Evolutionary conservation across 495 filamentous ascomycete genomes (phyloP).

Genomic region (Aspergillus heteromorphus): DNA sequence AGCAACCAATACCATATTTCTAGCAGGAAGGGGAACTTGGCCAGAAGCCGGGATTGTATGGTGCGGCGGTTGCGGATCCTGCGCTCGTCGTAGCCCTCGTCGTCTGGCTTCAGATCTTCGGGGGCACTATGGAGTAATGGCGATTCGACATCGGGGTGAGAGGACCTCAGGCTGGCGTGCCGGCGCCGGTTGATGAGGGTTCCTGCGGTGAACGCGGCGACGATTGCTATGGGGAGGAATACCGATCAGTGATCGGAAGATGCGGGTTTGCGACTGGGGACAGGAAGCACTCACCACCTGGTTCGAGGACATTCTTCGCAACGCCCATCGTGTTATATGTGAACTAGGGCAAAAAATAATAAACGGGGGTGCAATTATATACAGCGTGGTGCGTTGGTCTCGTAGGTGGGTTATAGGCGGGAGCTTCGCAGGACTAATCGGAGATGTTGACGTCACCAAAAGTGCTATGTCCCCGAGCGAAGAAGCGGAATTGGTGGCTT

Average conservation of each 20-base stretch:
- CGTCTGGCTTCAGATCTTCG: slow-evolving; percentile 4
- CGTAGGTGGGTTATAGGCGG: not conserved
- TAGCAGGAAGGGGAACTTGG: slow-evolving; percentile 43
- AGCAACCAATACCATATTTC: slow-evolving; percentile 66
- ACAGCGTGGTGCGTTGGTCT: not conserved
- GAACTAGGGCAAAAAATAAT: not conserved
- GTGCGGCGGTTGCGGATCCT: slow-evolving; percentile 5
- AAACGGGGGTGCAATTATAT: not conserved
- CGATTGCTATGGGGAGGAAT: slow-evolving; percentile 12
- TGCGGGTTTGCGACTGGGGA: not conserved
- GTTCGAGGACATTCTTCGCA: not conserved
- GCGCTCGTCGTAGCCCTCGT: not conserved
- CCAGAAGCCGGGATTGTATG: slow-evolving; percentile 43
- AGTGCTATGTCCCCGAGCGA: not conserved
- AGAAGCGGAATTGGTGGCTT: not conserved
- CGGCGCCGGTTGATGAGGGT: slow-evolving; percentile 19
- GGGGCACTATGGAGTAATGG: slow-evolving; percentile 12
- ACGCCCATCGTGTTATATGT: not conserved
- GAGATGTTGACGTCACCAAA: not conserved
- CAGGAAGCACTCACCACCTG: not conserved
- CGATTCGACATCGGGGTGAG: slow-evolving; percentile 9
- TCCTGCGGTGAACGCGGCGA: slow-evolving; percentile 16
- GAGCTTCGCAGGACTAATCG: not conserved
- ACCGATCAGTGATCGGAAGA: not conserved
- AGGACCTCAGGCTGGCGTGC: not conserved